Percentiles rank a stretch among this genome's conserved stretches.
Conservation (phyloP, 768 basidiomycete species). For the Hericium coralloides region DNA sequence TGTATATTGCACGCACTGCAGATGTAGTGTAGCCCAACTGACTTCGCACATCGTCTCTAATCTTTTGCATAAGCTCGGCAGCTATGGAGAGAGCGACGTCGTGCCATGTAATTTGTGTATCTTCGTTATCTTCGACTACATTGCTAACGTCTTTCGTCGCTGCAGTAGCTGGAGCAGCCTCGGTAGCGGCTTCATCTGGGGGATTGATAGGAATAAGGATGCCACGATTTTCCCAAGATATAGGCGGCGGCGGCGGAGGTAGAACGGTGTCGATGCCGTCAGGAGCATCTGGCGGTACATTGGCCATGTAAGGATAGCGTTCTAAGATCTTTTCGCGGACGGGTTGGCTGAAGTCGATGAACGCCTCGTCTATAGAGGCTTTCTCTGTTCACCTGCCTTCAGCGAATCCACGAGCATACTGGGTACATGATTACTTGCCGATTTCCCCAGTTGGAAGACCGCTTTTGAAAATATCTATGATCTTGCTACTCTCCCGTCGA, state of each 20-base stretch:
- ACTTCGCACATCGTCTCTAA: slow-evolving; percentile 55
- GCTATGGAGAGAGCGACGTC: slow-evolving; percentile 87
- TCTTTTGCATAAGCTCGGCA: slow-evolving; percentile 75
- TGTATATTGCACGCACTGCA: slow-evolving; percentile 48
- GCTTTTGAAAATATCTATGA: slow-evolving; percentile 76
- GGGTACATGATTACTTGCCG: slow-evolving; percentile 35
- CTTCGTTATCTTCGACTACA: slow-evolving; percentile 17
- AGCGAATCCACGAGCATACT: background rate
- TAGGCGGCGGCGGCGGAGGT: slow-evolving; percentile 53
- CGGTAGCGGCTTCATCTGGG: slow-evolving; percentile 4
- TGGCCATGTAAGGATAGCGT: slow-evolving; percentile 67
- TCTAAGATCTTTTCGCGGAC: slow-evolving; percentile 69
- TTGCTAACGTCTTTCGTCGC: background rate
- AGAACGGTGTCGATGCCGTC: slow-evolving; percentile 68
- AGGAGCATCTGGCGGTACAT: slow-evolving; percentile 59
- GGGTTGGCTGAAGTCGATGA: slow-evolving; percentile 81
- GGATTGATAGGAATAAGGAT: slow-evolving; percentile 51
- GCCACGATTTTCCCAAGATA: slow-evolving; percentile 54
- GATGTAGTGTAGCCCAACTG: slow-evolving; percentile 90
- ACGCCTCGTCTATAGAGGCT: slow-evolving; percentile 96
- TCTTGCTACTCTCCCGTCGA: slow-evolving; percentile 82
- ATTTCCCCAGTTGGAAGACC: slow-evolving; percentile 72
- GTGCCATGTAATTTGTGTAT: slow-evolving; percentile 62
- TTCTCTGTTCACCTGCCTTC: slow-evolving; percentile 51
- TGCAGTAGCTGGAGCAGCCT: background rate